phyloP scores from a whole-genome alignment of 768 basidiomycete genomes.

The Auricularia heimuer region DNA sequence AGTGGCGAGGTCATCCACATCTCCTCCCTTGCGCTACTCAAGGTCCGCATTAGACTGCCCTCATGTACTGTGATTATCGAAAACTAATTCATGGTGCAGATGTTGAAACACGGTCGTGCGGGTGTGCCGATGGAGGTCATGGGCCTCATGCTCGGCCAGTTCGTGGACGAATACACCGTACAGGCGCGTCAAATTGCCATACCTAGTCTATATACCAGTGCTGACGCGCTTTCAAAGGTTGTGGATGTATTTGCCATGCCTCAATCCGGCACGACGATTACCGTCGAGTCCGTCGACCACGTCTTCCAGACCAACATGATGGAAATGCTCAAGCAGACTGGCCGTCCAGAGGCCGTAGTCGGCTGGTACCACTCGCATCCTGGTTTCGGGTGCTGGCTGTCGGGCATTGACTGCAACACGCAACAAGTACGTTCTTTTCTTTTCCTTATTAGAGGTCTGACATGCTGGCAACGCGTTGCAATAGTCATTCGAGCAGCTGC shows the following conservation, averaged over 20 bases:
- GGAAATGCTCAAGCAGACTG: slow-evolving; percentile 99
- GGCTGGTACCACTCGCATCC: slow-evolving; percentile 99
- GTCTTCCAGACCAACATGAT: slow-evolving; percentile 98
- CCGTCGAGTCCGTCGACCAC: slow-evolving; percentile 91
- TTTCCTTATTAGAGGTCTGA: slow-evolving; percentile 2
- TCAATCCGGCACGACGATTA: slow-evolving; percentile 95
- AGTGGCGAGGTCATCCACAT: slow-evolving; percentile 76
- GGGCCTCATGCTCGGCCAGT: slow-evolving; percentile 98
- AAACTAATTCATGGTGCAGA: slow-evolving; percentile 39
- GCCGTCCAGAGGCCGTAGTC: slow-evolving; percentile 82
- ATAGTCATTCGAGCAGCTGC: slow-evolving; percentile 92
- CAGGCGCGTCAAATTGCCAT: not conserved
- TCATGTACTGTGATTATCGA: slow-evolving; percentile 8
- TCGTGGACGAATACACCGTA: slow-evolving; percentile 71
- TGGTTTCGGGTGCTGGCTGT: slow-evolving; percentile 98
- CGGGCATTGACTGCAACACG: slow-evolving; percentile 96
- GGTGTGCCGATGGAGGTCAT: slow-evolving; percentile 98
- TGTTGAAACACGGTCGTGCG: slow-evolving; percentile 97
- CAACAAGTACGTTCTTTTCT: slow-evolving; percentile 59
- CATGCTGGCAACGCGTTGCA: not conserved
- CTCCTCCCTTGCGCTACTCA: slow-evolving; percentile 90
- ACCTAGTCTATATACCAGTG: slow-evolving; percentile 25
- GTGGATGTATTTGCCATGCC: slow-evolving; percentile 97
- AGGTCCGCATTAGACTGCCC: slow-evolving; percentile 42
- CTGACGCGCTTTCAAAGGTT: slow-evolving; percentile 30